Evolutionary conservation across 306 rosid genomes (phyloP).

Genomic region (Vigna mungo): DNA sequence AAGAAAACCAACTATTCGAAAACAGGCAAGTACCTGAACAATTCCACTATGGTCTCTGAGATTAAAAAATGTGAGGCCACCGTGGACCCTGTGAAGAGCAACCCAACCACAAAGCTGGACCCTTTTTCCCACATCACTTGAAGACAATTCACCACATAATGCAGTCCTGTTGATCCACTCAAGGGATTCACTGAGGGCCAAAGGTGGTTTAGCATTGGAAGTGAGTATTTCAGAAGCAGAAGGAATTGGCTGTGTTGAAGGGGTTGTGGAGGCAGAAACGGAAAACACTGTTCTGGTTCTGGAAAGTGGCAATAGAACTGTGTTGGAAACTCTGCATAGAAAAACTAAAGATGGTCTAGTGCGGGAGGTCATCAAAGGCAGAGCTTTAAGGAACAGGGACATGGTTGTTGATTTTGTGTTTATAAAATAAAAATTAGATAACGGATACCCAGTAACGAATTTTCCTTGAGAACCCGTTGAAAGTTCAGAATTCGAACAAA

Average conservation of each 20-base stretch:
- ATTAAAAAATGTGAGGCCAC: conserved; percentile 83
- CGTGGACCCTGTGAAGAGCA: conserved; percentile 91
- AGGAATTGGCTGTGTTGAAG: conserved; percentile 41
- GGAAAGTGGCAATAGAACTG: conserved; percentile 40
- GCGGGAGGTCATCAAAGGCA: conserved; percentile 68
- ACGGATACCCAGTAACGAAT: background rate
- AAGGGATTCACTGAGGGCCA: conserved; percentile 56
- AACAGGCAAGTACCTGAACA: conserved; percentile 63
- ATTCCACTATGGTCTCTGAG: conserved; percentile 87
- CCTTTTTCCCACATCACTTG: conserved; percentile 65
- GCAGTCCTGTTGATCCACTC: conserved; percentile 74
- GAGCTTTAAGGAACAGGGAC: conserved; percentile 64
- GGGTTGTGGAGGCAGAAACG: conserved; percentile 46
- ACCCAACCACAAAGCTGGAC: conserved; percentile 94
- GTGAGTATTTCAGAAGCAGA: conserved; percentile 55
- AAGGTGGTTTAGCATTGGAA: conserved; percentile 45
- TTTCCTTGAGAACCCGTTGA: background rate
- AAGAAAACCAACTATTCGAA: background rate
- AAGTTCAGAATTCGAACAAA: background rate
- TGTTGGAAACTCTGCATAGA: conserved; percentile 43
- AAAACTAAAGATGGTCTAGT: conserved; percentile 51
- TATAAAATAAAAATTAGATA: background rate
- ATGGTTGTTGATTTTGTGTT: conserved; percentile 28
- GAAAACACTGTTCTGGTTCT: conserved; percentile 44
- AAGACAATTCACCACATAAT: conserved; percentile 68